phyloP scores from a whole-genome alignment of 495 filamentous ascomycete species.

The Hyaloscypha bicolor region DNA sequence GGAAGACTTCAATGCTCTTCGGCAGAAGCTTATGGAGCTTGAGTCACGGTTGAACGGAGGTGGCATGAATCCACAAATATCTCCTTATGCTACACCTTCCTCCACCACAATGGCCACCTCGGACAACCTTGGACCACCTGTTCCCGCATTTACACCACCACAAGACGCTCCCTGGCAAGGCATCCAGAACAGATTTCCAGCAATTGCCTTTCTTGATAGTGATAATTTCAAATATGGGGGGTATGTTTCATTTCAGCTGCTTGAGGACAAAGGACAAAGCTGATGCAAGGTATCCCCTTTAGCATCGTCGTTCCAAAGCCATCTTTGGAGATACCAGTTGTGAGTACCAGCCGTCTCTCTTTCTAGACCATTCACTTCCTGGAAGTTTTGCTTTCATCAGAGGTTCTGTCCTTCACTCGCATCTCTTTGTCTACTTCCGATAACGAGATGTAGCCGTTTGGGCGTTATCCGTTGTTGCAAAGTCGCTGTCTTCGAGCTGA shows the following conservation, averaged over 20 bases:
- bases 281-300: background rate
- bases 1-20: constrained; percentile 43
- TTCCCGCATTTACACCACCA: constrained; percentile 14
- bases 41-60: constrained; percentile 39
- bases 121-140: constrained; percentile 12
- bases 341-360: background rate
- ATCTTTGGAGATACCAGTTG: constrained; percentile 32
- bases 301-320: constrained; percentile 37
- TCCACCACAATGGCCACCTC: constrained; percentile 11
- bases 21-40: constrained; percentile 41
- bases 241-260: constrained; percentile 14
- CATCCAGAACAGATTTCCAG: constrained; percentile 30
- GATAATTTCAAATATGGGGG: constrained; percentile 38
- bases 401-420: constrained; percentile 2
- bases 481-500: too few species aligned
- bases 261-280: background rate
- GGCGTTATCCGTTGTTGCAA: too few species aligned
- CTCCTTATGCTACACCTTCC: constrained; percentile 16
- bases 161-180: constrained; percentile 23
- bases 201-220: constrained; percentile 40
- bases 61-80: background rate
- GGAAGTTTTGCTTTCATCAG: too few species aligned
- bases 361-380: too few species aligned
- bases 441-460: too few species aligned
- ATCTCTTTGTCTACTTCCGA: too few species aligned